Evolutionary conservation across 164 flowering plant species (phyloP).

Genomic region (Nelumbo lutea): DNA sequence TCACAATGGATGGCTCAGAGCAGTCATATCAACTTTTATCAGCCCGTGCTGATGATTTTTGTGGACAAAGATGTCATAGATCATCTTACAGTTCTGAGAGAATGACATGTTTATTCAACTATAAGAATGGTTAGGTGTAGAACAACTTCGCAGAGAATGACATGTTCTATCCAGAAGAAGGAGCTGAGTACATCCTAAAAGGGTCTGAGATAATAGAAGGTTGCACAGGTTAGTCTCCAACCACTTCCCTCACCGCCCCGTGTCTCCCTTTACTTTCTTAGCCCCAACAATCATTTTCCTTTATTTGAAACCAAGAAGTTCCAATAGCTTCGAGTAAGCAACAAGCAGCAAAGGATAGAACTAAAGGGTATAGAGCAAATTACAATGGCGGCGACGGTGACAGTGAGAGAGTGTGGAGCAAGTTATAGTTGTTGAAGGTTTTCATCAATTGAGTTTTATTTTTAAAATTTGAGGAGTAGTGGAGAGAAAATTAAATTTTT

Average conservation of each 20-base stretch:
- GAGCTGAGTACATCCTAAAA: slow-evolving; percentile 73
- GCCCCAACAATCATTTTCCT: not conserved
- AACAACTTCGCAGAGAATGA: slow-evolving; percentile 1
- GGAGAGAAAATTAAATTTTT: too few relatives aligned
- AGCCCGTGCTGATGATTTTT: too few relatives aligned
- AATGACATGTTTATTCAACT: too few relatives aligned
- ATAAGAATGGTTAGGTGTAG: slow-evolving; percentile 1
- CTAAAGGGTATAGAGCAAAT: not conserved
- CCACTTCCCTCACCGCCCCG: too few relatives aligned
- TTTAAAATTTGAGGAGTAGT: too few relatives aligned
- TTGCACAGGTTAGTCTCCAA: slow-evolving; percentile 22
- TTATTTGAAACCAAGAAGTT: slow-evolving; percentile 29
- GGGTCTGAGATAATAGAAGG: slow-evolving; percentile 71
- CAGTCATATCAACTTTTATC: too few relatives aligned
- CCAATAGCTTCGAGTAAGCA: slow-evolving; percentile 33
- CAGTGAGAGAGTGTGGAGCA: too few relatives aligned
- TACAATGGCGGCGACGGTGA: too few relatives aligned
- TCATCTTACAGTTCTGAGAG: slow-evolving; percentile 51
- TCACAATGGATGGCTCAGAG: too few relatives aligned
- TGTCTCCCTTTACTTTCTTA: too few relatives aligned
- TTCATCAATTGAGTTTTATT: too few relatives aligned
- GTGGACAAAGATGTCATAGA: slow-evolving; percentile 56
- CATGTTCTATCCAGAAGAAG: not conserved
- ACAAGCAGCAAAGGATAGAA: slow-evolving; percentile 24
- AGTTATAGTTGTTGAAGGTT: too few relatives aligned